A percentile compares a stretch with the other conserved stretches of the same genome.
phyloP scores from a whole-genome alignment of 2,329 filamentous ascomycete species.

The Lachnellula suecica region DNA sequence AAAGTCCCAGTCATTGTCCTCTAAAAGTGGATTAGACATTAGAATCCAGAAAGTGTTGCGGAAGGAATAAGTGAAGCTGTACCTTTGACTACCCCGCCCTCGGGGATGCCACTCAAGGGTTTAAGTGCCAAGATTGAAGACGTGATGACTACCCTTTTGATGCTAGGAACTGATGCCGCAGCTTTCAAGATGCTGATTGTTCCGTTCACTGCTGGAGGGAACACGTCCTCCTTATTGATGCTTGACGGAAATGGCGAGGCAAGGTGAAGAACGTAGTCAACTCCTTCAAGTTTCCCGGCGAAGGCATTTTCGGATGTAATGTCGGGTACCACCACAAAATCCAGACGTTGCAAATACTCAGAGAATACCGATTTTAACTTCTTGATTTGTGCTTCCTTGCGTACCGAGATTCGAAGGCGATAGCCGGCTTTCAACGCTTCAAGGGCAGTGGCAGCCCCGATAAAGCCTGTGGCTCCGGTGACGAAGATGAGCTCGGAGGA shows the following conservation, averaged over 20 bases:
- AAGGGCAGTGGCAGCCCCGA: constrained; percentile 18
- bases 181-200: constrained; percentile 12
- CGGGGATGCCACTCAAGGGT: constrained; percentile 3
- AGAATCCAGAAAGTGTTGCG: not conserved
- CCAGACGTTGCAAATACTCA: not conserved
- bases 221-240: constrained; percentile 5
- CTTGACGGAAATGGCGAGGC: constrained; percentile 16
- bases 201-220: constrained; percentile 16
- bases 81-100: constrained; percentile 4
- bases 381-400: constrained; percentile 15
- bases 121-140: constrained; percentile 15
- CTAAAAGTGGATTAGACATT: no score
- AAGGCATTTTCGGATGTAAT: constrained; percentile 10
- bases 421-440: constrained; percentile 20
- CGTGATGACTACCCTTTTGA: constrained; percentile 18
- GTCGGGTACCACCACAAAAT: constrained; percentile 14
- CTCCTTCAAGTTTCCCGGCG: constrained; percentile 6
- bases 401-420: constrained; percentile 19
- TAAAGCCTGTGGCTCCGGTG: constrained; percentile 28
- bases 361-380: constrained; percentile 11
- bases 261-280: constrained; percentile 17
- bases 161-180: constrained; percentile 9
- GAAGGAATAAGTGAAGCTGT: not conserved
- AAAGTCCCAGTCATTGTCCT: constrained; percentile 4
- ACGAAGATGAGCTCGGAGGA: constrained; percentile 19